Conservation (phyloP, 2,329 filamentous ascomycete species). For the Nemania bipapillata region DNA sequence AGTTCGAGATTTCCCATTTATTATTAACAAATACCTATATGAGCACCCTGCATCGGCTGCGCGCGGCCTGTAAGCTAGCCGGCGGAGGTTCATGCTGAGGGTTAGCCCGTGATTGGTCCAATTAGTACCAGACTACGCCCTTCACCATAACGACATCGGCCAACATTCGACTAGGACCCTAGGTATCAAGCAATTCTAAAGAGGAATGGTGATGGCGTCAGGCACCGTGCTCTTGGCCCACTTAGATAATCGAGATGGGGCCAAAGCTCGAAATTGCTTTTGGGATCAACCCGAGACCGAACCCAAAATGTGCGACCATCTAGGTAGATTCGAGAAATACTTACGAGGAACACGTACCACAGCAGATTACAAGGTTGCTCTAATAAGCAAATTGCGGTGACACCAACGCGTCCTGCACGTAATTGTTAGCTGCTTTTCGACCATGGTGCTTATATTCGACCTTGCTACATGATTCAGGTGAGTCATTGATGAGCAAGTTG, state of each 20-base stretch:
- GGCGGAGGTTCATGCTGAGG: not conserved
- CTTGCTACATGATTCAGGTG: no score
- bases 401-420: no score
- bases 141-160: conserved; percentile 33
- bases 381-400: no score
- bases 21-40: not conserved
- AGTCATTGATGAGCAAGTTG: no score
- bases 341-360: not conserved
- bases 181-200: not conserved
- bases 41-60: conserved; percentile 15
- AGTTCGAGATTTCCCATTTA: conserved; percentile 7
- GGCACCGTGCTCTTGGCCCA: not conserved
- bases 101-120: conserved; percentile 11
- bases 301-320: not conserved
- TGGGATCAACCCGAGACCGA: not conserved
- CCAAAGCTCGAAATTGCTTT: not conserved
- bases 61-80: conserved; percentile 7
- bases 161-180: no score
- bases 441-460: no score
- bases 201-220: conserved; percentile 1
- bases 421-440: no score
- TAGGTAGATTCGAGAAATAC: not conserved
- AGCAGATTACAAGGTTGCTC: not conserved
- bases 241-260: not conserved
- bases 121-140: conserved; percentile 8